Percentiles rank a stretch among this genome's conserved stretches.
phyloP scores from a whole-genome alignment of 1,139 yeast species.

The Hansenula sp. region DNA sequence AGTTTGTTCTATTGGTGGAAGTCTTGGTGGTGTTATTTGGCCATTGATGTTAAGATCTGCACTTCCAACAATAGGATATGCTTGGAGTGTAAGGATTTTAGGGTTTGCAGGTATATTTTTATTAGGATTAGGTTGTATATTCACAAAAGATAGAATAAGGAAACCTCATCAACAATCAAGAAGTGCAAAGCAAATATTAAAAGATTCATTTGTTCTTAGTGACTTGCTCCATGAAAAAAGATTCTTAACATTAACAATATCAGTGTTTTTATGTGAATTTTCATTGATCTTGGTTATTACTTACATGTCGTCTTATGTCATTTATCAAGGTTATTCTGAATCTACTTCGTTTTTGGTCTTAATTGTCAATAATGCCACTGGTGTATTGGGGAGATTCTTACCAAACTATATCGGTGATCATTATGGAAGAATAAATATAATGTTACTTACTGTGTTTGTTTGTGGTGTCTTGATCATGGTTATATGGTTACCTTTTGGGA shows the following conservation, averaged over 20 bases:
- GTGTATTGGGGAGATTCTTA: constrained; percentile 53
- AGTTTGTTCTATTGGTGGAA: constrained; percentile 57
- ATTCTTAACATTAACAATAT: constrained; percentile 36
- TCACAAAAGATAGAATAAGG: constrained; percentile 40
- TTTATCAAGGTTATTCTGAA: background rate
- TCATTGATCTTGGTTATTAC: constrained; percentile 46
- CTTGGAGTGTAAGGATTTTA: constrained; percentile 57
- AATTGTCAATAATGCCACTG: constrained; percentile 32
- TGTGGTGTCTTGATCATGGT: constrained; percentile 29
- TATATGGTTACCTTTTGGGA: constrained; percentile 51
- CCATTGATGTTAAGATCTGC: constrained; percentile 50
- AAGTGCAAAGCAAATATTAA: constrained; percentile 3
- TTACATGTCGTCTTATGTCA: constrained; percentile 27
- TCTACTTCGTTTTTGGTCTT: constrained; percentile 3
- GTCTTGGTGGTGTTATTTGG: constrained; percentile 57
- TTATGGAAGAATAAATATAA: constrained; percentile 45
- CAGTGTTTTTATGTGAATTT: constrained; percentile 44
- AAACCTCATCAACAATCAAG: constrained; percentile 2
- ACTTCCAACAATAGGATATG: constrained; percentile 45
- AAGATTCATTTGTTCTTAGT: constrained; percentile 35
- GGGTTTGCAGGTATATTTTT: constrained; percentile 43
- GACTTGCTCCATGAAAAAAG: constrained; percentile 29
- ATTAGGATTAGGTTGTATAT: constrained; percentile 32
- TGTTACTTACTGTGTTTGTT: constrained; percentile 36
- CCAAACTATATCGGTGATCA: constrained; percentile 29